Evolutionary conservation across 331 rosid species (phyloP), one percentile per base, ranked within the genome.

Genomic region (Dryas integrifolia): DNA sequence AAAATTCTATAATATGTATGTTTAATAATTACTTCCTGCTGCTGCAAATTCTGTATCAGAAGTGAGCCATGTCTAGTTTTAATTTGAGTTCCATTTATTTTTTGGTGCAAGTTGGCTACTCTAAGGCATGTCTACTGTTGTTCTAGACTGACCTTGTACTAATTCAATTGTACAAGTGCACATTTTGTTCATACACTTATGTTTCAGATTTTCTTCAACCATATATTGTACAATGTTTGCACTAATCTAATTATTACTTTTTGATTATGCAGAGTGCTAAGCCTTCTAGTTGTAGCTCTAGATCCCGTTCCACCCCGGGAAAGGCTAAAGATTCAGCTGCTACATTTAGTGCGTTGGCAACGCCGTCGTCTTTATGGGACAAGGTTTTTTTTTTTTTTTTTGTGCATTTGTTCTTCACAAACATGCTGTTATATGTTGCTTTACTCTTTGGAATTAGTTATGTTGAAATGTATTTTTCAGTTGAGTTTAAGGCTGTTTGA

Each of bases 221-320:
- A 30, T 35, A 52, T 49, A 38, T 43, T 12, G 15, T 35, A 21
- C 30, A 51, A 26, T 51, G 73, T 30, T 68, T 52, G 46, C n/a
- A 51, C 61, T 68, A 53, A 12, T 69, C 62, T 52, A 45, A 52
- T 52, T 41, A 40, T 40, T 64, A 9, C 50, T 12, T 49, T 12
- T 74, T 80, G 57, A 62, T 67, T 49, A 45, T 77, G 67, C 88
- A 85, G 92, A 77, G 65, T 78, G 80, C 89, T 24, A 90, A 82
- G 78, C 63, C 87, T 75, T 85, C 92, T 69, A 85, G 82, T 80
- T 69, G 77, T 77, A 83, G 96, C 82, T 86, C 92, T 53, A 90
- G 79, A 80, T 55, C 82, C 18, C 88, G 89, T 67, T 76, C 86
- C 57, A 72, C 82, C 65, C 77, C 90, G 47, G 66, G 72, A 51